These are phyloP conservation scores for Glebionis coronaria DNA, from an alignment of 129 eudicot genomes.

Conservation along the genomic window DNA sequence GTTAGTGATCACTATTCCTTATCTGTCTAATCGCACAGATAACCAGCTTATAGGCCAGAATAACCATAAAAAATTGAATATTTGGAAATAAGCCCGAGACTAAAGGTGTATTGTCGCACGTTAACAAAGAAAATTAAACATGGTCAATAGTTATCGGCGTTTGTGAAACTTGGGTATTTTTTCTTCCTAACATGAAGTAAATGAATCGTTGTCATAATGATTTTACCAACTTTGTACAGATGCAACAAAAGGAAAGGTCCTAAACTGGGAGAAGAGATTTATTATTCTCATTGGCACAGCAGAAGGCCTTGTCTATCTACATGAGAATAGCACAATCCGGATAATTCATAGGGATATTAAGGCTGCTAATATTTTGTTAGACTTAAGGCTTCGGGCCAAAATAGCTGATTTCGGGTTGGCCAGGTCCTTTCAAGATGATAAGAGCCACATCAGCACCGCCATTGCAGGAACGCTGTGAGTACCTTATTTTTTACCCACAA, in stretches of 20 bases:
- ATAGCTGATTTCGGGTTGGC: conserved; percentile 95
- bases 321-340: conserved; percentile 58
- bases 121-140: too few relatives aligned
- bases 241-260: conserved; percentile 43
- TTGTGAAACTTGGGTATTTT: background rate
- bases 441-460: conserved; percentile 86
- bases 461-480: conserved; percentile 89
- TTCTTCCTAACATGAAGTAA: background rate
- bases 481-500: background rate
- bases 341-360: conserved; percentile 85
- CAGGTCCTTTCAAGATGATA: conserved; percentile 86
- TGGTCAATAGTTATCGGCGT: background rate
- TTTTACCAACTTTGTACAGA: conserved; percentile 36
- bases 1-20: background rate
- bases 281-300: conserved; percentile 60
- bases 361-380: conserved; percentile 75
- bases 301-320: conserved; percentile 91
- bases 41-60: too few relatives aligned
- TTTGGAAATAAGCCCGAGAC: too few relatives aligned
- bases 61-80: too few relatives aligned
- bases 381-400: conserved; percentile 71
- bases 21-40: background rate
- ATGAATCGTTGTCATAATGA: background rate
- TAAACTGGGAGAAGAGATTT: conserved; percentile 82
- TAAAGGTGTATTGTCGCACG: too few relatives aligned